Evolutionary conservation across 176 grass and related monocot genomes (phyloP).

Genomic region (Panicum miliaceum): DNA sequence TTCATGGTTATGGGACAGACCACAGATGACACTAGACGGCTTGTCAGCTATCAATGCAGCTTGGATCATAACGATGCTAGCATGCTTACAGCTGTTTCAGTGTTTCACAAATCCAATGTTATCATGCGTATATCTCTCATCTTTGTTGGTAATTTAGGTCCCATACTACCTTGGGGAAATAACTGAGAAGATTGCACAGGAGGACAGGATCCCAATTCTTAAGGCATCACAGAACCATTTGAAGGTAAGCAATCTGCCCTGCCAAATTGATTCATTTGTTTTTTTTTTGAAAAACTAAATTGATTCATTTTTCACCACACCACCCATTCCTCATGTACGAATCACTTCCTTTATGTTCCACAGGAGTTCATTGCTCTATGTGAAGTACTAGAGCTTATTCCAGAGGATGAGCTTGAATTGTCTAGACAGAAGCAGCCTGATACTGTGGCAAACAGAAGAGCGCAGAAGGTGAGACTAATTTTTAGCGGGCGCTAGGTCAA

Average conservation of each 20-base stretch:
- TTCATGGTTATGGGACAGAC: not conserved
- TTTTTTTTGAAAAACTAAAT: no score
- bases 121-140: not conserved
- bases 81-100: not conserved
- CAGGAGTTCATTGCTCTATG: conserved; percentile 93
- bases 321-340: not conserved
- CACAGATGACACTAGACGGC: not conserved
- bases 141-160: conserved; percentile 48
- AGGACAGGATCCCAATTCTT: conserved; percentile 66
- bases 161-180: conserved; percentile 81
- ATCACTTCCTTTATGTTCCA: not conserved
- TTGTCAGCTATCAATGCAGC: not conserved
- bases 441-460: conserved; percentile 59
- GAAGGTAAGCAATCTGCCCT: conserved; percentile 53
- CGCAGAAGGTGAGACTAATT: conserved; percentile 64
- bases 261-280: not conserved
- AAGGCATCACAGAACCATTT: conserved; percentile 76
- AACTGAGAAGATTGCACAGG: conserved; percentile 68
- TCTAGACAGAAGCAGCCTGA: conserved; percentile 53
- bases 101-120: not conserved
- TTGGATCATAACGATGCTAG: not conserved
- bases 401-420: conserved; percentile 67
- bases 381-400: conserved; percentile 79
- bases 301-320: not conserved
- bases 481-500: no score